Evolutionary conservation across 2,329 filamentous ascomycete species (phyloP), one percentile per base, ranked within the genome.

Genomic region (Aspergillus novofumigatus): DNA sequence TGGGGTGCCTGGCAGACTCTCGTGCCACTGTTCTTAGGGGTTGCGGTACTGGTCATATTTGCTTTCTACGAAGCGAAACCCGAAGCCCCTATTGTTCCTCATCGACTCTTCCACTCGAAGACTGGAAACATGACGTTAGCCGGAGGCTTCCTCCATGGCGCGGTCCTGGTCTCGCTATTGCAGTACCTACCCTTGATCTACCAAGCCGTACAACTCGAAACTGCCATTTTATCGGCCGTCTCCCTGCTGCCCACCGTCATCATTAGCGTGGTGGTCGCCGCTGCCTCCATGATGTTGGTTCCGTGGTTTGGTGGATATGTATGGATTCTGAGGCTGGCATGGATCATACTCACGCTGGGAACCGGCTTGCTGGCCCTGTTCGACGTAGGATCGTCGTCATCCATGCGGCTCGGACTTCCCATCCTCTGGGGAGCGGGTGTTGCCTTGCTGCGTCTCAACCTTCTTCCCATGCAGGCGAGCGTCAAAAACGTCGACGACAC

Each of bases 1-100:
- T 89, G 86, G 86, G 69, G 73, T 38, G 83, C 78, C 4, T 87
- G 81, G 78, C 76, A 79, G 2, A 86, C 83, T 0, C 72, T 89
- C 1, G 76, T 86, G 1, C 86, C 86, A 0, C 70, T 89, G n/a
- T 67, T 84, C 6, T 41, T 87, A 11, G 85, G 85, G 4, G 63
- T 75, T 1, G 67, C 73, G 1, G 79, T 82, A 1, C 68, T 89
- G 9, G 65, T 79, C 7, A 74, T 61, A 3, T 85, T 85, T 65
- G 73, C 77, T 8, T 68, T 81, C 23, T 86, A 82, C 63, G 84
- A 88, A 67, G 72, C 75, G 17, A 75, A 72, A 47, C 66, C 82
- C 0, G 57, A 66, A 2, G 77, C 83, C 51, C 83, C 83, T 0
- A 73, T 79, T 17, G 73, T 80, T n/a, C 72, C 72, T 17, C 67